phyloP scores from a whole-genome alignment of 768 basidiomycete genomes.

The Suillus luteus region DNA sequence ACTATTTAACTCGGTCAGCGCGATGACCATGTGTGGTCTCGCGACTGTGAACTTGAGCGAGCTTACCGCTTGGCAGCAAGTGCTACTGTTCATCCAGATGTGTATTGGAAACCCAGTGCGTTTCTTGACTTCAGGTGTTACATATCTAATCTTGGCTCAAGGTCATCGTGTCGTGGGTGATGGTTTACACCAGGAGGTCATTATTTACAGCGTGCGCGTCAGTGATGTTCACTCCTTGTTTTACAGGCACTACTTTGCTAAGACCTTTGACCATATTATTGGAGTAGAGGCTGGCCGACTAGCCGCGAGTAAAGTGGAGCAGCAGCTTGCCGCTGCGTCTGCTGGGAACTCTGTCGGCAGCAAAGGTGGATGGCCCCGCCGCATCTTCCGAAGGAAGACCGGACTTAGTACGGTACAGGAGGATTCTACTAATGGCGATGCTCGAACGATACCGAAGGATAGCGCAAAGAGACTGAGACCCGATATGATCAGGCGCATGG shows the following conservation, averaged over 20 bases:
- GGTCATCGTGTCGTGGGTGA: conserved; percentile 81
- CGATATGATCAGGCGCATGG: conserved; percentile 79
- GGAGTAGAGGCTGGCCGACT: conserved; percentile 41
- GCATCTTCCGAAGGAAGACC: conserved; percentile 32
- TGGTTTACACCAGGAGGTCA: conserved; percentile 76
- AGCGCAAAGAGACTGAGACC: conserved; percentile 43
- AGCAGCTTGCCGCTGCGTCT: conserved; percentile 23
- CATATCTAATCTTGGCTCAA: conserved; percentile 28
- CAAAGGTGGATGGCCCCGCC: conserved; percentile 26
- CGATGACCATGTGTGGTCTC: conserved; percentile 79
- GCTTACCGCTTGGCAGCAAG: conserved; percentile 71
- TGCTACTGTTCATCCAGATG: conserved; percentile 76
- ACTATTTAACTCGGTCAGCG: conserved; percentile 75
- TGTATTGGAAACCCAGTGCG: conserved; percentile 72
- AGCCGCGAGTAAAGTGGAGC: conserved; percentile 23
- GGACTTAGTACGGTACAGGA: conserved; percentile 29
- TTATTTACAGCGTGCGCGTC: conserved; percentile 18
- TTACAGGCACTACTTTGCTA: conserved; percentile 68
- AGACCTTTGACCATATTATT: conserved; percentile 64
- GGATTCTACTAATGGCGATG: conserved; percentile 20
- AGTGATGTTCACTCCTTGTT: conserved; percentile 1
- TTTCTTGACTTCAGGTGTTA: conserved; percentile 16
- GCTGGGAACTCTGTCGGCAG: conserved; percentile 14
- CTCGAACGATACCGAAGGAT: conserved; percentile 26
- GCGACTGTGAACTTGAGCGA: conserved; percentile 68